Percentiles rank a stretch among this genome's conserved stretches.
phyloP scores from a whole-genome alignment of 345 rosid species.

The Adansonia digitata region DNA sequence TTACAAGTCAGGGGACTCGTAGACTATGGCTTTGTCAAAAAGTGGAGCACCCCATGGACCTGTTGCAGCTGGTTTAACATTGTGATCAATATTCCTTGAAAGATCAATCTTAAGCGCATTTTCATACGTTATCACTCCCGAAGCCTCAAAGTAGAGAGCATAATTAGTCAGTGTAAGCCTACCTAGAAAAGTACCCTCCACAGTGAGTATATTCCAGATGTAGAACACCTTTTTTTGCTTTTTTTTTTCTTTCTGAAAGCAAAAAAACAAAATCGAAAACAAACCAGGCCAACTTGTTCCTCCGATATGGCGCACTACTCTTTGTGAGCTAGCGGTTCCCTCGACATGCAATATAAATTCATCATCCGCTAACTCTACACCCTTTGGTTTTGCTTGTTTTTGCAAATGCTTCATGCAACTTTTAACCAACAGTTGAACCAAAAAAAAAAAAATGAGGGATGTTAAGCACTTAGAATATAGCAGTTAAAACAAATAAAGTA shows the following conservation, averaged over 20 bases:
- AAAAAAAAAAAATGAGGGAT: background rate
- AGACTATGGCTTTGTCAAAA: constrained; percentile 79
- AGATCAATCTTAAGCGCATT: constrained; percentile 86
- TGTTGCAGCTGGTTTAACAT: constrained; percentile 61
- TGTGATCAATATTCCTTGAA: constrained; percentile 39
- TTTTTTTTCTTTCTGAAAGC: background rate
- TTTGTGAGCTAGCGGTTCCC: constrained; percentile 76
- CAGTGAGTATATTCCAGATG: constrained; percentile 1
- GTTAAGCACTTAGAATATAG: background rate
- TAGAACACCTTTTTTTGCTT: no score
- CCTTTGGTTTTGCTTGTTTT: constrained; percentile 66
- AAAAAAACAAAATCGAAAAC: background rate
- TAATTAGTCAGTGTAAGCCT: constrained; percentile 86
- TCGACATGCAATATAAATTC: constrained; percentile 87
- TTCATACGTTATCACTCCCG: constrained; percentile 60
- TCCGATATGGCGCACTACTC: constrained; percentile 81
- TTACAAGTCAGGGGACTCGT: constrained; percentile 75
- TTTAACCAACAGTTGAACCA: background rate
- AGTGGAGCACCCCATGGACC: constrained; percentile 99
- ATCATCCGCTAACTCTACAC: constrained; percentile 67
- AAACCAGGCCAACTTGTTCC: constrained; percentile 91
- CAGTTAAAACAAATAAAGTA: background rate
- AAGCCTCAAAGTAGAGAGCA: constrained; percentile 91
- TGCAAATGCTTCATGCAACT: constrained; percentile 76
- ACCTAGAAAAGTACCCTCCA: constrained; percentile 40